Conservation (phyloP, 192 early-diverging fungal genomes). For the Lobosporangium transversale region DNA sequence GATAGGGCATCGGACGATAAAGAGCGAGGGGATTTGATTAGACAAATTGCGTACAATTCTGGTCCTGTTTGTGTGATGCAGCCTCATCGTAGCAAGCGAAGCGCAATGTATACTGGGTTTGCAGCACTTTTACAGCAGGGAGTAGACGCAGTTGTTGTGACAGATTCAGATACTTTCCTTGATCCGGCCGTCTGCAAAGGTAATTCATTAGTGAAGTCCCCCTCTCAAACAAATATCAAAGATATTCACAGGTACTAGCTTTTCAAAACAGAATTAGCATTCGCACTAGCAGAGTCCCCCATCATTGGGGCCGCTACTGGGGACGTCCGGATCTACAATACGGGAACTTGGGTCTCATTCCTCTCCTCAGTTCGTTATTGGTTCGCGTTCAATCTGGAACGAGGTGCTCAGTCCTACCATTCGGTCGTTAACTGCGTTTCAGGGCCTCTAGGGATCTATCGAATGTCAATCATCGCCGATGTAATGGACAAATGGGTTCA, state of each 20-base stretch:
- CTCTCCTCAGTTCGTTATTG: slow-evolving; percentile 69
- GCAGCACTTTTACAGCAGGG: slow-evolving; percentile 51
- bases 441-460: slow-evolving; percentile 70
- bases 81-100: slow-evolving; percentile 61
- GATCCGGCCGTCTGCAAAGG: slow-evolving; percentile 56
- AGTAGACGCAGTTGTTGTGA: slow-evolving; percentile 64
- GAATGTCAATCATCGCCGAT: slow-evolving; percentile 54
- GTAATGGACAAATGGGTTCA: slow-evolving; percentile 65
- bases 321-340: slow-evolving; percentile 64
- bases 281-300: slow-evolving; percentile 59
- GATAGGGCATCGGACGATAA: slow-evolving; percentile 19
- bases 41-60: slow-evolving; percentile 37
- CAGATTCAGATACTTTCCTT: slow-evolving; percentile 71
- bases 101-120: slow-evolving; percentile 67
- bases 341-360: slow-evolving; percentile 62
- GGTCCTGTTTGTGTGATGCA: slow-evolving; percentile 58
- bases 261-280: slow-evolving; percentile 62
- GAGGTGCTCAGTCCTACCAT: slow-evolving; percentile 68
- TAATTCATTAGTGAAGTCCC: too few relatives aligned
- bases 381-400: slow-evolving; percentile 76
- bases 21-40: slow-evolving; percentile 26
- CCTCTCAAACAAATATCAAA: too few relatives aligned
- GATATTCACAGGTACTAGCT: too few relatives aligned
- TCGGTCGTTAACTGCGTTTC: slow-evolving; percentile 70
- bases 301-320: slow-evolving; percentile 63